Conservation (phyloP, 2,329 filamentous ascomycete species). For the Fusarium falciforme region DNA sequence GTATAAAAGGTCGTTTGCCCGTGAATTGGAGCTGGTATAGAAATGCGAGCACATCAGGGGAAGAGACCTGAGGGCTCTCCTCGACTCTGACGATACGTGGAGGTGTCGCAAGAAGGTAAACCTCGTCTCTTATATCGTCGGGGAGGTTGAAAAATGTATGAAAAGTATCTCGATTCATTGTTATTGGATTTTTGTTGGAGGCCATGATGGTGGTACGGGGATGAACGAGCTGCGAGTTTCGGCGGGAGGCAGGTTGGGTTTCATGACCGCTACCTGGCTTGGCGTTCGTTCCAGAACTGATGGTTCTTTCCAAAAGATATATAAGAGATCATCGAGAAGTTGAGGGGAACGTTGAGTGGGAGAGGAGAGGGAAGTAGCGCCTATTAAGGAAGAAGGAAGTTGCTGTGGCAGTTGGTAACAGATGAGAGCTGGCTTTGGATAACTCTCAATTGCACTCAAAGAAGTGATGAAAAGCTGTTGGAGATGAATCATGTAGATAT, state of each 20-base stretch:
- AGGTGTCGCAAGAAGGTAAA: not conserved
- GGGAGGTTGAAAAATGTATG: not conserved
- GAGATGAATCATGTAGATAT: not conserved
- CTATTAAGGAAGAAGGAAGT: not conserved
- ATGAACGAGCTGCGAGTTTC: not conserved
- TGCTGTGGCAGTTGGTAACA: not conserved
- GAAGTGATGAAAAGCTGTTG: not conserved
- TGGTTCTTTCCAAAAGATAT: not conserved
- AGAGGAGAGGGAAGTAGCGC: not conserved
- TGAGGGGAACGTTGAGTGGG: not conserved
- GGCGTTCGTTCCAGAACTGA: not conserved
- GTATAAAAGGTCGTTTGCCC: not conserved
- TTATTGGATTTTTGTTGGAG: not conserved
- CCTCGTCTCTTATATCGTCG: not conserved
- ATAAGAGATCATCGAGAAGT: not conserved
- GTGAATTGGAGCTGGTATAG: not conserved
- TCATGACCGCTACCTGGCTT: not conserved
- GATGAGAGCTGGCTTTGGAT: not conserved
- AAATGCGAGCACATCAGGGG: not conserved
- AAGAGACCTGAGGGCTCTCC: not conserved
- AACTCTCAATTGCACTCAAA: not conserved
- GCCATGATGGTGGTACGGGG: not conserved
- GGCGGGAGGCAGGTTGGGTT: not conserved
- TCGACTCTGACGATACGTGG: not conserved
- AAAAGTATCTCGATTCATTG: not conserved